phyloP scores from a whole-genome alignment of 345 rosid species.

The Mallotus nudiflorus region DNA sequence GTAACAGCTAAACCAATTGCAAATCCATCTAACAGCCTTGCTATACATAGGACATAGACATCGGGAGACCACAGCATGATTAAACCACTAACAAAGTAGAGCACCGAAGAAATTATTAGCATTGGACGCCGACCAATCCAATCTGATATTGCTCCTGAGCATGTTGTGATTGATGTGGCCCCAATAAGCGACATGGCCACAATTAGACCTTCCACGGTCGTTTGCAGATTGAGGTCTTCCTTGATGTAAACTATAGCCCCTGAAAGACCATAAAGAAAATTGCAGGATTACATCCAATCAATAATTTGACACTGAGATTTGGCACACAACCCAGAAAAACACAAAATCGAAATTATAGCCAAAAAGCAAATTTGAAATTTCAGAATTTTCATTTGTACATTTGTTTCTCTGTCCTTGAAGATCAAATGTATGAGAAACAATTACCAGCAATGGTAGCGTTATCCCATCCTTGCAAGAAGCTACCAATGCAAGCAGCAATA shows the following conservation, averaged over 20 bases:
- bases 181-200: slow-evolving; percentile 97
- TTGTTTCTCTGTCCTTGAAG: neutral
- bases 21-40: slow-evolving; percentile 86
- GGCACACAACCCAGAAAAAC: too few relatives aligned
- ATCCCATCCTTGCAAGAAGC: slow-evolving; percentile 99
- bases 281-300: slow-evolving; percentile 12
- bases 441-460: slow-evolving; percentile 99
- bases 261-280: slow-evolving; percentile 30
- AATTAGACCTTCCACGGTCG: slow-evolving; percentile 82
- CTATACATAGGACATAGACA: slow-evolving; percentile 74
- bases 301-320: too few relatives aligned
- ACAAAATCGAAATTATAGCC: too few relatives aligned
- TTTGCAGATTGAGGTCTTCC: slow-evolving; percentile 57
- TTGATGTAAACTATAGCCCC: slow-evolving; percentile 88
- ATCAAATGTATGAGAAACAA: slow-evolving; percentile 1
- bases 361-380: neutral
- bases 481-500: slow-evolving; percentile 86
- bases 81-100: slow-evolving; percentile 82
- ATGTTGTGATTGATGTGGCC: slow-evolving; percentile 86
- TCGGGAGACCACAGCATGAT: slow-evolving; percentile 96
- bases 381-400: neutral
- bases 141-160: slow-evolving; percentile 92
- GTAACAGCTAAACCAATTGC: slow-evolving; percentile 94
- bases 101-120: slow-evolving; percentile 73
- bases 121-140: slow-evolving; percentile 95